Percentiles rank a stretch among this genome's conserved stretches.
phyloP scores from a whole-genome alignment of 345 rosid genomes.

The Salix viminalis region DNA sequence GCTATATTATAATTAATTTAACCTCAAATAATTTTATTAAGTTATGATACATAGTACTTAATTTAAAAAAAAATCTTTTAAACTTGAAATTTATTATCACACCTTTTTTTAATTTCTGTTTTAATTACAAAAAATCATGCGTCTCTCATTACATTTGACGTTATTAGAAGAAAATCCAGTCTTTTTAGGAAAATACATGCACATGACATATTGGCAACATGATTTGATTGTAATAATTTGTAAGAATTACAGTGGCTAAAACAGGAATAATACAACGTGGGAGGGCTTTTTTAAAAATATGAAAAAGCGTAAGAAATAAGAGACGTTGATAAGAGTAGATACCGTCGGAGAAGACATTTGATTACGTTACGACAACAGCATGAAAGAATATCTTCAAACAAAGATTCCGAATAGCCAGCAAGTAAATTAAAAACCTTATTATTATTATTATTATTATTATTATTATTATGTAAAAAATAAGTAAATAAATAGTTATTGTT shows the following conservation, averaged over 20 bases:
- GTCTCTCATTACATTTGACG: no score
- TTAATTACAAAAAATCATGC: no score
- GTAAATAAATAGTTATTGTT: neutral
- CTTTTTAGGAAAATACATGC: neutral
- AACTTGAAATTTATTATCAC: neutral
- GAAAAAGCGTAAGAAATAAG: neutral
- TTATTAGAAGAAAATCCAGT: neutral
- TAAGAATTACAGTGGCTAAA: neutral
- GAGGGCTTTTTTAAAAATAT: neutral
- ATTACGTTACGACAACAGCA: slow-evolving; percentile 18
- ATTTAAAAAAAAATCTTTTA: no score
- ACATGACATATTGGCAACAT: neutral
- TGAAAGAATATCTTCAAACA: neutral
- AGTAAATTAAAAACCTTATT: neutral
- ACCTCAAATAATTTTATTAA: no score
- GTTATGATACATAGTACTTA: no score
- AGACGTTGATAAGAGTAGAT: neutral
- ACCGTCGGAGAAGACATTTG: neutral
- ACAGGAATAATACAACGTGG: neutral
- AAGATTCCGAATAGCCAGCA: neutral
- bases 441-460: neutral
- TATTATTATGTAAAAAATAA: neutral
- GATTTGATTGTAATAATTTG: neutral
- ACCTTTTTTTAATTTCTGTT: neutral
- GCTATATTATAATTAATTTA: no score